phyloP scores from a whole-genome alignment of 108 stramenopile genomes.

The Cyclotella baltica region DNA sequence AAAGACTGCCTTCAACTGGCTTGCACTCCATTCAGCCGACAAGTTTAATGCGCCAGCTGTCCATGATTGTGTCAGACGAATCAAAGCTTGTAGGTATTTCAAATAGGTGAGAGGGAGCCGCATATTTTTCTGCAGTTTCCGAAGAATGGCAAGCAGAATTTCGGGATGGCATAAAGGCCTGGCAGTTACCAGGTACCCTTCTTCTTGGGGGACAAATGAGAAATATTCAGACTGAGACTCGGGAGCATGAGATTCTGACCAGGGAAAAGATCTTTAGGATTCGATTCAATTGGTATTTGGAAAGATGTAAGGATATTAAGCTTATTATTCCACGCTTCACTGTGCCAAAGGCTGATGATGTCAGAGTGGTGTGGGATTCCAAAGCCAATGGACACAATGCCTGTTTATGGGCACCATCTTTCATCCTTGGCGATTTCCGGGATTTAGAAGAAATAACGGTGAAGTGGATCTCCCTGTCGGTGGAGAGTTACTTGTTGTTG shows the following conservation, averaged over 20 bases:
- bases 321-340: conserved; percentile 2
- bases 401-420: not conserved
- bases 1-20: not conserved
- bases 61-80: not conserved
- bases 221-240: not conserved
- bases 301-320: not conserved
- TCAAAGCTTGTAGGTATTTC: conserved; percentile 8
- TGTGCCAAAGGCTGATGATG: not conserved
- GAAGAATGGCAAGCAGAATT: not conserved
- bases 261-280: not conserved
- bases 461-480: conserved; percentile 18
- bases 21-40: not conserved
- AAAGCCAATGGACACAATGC: not conserved
- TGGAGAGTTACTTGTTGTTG: conserved; percentile 11
- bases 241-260: not conserved
- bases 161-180: not conserved
- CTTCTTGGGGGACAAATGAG: not conserved
- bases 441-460: conserved; percentile 24
- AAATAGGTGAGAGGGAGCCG: conserved; percentile 21
- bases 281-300: not conserved
- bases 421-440: not conserved
- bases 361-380: conserved; percentile 2
- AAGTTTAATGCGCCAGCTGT: not conserved
- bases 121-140: conserved; percentile 6
- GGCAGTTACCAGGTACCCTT: not conserved